phyloP scores from a whole-genome alignment of 805 yeast genomes.

The Wickerhamomyces sydowiorum region DNA sequence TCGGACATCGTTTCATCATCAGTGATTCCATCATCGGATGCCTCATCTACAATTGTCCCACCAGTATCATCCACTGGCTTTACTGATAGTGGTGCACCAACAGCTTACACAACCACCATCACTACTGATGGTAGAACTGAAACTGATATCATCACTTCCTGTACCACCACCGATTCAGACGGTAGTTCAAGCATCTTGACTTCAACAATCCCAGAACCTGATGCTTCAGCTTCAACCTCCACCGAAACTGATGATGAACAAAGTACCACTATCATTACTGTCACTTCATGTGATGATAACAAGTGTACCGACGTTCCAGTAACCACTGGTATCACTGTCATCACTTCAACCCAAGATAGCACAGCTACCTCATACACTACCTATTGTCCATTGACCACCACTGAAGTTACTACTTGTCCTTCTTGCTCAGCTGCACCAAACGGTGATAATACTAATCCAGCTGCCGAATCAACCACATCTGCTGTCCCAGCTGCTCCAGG shows the following conservation, averaged over 20 bases:
- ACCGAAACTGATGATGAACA: not conserved
- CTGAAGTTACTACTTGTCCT: no score
- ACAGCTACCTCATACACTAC: conserved; percentile 23
- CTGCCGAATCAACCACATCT: no score
- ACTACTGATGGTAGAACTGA: no score
- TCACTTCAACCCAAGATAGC: conserved; percentile 12
- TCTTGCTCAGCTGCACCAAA: no score
- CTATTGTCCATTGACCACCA: conserved; percentile 26
- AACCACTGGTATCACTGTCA: conserved; percentile 24
- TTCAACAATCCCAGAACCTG: not conserved
- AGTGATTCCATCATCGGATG: conserved; percentile 5
- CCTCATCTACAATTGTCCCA: conserved; percentile 7
- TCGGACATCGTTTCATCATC: not conserved
- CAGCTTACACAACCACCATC: conserved; percentile 14
- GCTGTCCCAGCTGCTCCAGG: not conserved
- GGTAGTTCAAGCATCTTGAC: no score
- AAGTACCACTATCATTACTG: conserved; percentile 28
- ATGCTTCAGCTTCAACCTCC: conserved; percentile 2
- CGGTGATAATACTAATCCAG: not conserved
- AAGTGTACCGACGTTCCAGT: conserved; percentile 28
- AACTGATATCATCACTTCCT: not conserved
- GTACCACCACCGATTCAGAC: no score
- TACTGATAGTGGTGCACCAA: conserved; percentile 15
- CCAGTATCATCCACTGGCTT: conserved; percentile 17
- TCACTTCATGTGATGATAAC: conserved; percentile 29